Percentiles rank a stretch among this genome's conserved stretches.
Conservation (phyloP, 352 stramenopile species). For the Phytophthora gonapodyides region DNA sequence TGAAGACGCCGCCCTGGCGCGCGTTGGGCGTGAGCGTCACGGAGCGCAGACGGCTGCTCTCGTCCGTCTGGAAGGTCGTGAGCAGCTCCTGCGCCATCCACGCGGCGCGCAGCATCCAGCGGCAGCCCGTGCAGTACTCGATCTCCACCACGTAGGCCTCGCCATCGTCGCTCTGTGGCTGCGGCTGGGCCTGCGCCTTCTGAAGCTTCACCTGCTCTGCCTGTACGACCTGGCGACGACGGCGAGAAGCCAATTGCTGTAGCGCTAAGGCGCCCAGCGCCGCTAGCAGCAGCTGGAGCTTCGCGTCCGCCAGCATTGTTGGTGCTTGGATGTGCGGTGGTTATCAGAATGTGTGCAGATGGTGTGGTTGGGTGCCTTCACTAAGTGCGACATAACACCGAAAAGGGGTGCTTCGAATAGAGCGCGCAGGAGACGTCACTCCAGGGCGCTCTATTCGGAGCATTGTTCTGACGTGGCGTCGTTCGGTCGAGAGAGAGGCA, state of each 20-base stretch:
- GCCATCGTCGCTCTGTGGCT: conserved; percentile 7
- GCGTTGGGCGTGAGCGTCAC: conserved; percentile 72
- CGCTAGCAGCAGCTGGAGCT: conserved; percentile 33
- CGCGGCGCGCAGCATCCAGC: conserved; percentile 88
- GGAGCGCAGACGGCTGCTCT: conserved; percentile 46
- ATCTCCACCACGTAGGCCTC: conserved; percentile 83
- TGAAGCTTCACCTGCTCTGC: conserved; percentile 17
- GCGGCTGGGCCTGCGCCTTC: conserved; percentile 2
- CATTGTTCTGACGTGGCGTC: conserved; percentile 22
- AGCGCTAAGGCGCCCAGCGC: conserved; percentile 39
- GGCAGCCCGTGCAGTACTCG: conserved; percentile 91
- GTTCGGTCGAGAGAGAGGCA: conserved; percentile 11
- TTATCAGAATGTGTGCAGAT: conserved; percentile 9
- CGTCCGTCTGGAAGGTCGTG: conserved; percentile 90
- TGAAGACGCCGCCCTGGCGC: conserved; percentile 64
- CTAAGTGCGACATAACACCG: conserved; percentile 27
- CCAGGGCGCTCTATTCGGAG: neutral
- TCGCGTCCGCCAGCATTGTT: conserved; percentile 23
- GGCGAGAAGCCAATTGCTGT: conserved; percentile 47
- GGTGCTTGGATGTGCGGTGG: conserved; percentile 12
- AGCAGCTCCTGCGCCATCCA: conserved; percentile 94
- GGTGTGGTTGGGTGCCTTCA: neutral
- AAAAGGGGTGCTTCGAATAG: conserved; percentile 17
- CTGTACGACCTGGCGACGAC: conserved; percentile 11
- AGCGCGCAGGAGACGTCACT: neutral